A percentile compares a stretch with the other conserved stretches of the same genome.
Conservation (phyloP, 306 rosid species). For the Elaeagnus macrophylla region DNA sequence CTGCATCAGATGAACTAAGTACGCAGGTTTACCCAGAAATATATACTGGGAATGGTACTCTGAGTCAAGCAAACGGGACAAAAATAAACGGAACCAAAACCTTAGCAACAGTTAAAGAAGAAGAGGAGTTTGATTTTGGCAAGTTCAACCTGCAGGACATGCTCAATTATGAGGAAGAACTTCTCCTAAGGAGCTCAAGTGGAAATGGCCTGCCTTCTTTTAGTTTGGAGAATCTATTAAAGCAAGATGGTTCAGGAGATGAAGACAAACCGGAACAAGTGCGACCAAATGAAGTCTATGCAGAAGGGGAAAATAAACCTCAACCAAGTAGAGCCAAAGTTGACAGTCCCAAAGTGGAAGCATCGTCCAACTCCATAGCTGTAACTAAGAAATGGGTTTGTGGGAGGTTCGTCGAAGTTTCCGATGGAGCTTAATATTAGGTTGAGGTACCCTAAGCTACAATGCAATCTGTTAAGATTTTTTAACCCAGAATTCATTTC, state of each 20-base stretch:
- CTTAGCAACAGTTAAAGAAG: slow-evolving; percentile 20
- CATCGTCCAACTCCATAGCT: slow-evolving; percentile 20
- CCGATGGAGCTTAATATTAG: slow-evolving; percentile 31
- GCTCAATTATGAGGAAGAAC: slow-evolving; percentile 33
- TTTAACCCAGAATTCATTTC: neutral
- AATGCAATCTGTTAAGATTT: slow-evolving; percentile 12
- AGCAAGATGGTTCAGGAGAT: slow-evolving; percentile 20
- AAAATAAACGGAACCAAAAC: slow-evolving; percentile 47
- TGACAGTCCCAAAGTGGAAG: slow-evolving; percentile 28
- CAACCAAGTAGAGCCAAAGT: slow-evolving; percentile 28
- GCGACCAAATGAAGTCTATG: slow-evolving; percentile 24
- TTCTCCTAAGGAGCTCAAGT: slow-evolving; percentile 22
- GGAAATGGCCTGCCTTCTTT: slow-evolving; percentile 25
- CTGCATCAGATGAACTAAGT: slow-evolving; percentile 23
- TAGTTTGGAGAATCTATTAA: slow-evolving; percentile 27
- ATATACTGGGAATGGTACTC: slow-evolving; percentile 13
- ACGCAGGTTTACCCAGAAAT: slow-evolving; percentile 16
- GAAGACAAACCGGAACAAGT: slow-evolving; percentile 5
- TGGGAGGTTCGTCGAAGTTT: slow-evolving; percentile 75
- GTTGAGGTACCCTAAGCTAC: slow-evolving; percentile 2
- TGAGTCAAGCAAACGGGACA: slow-evolving; percentile 21
- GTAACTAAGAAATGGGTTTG: slow-evolving; percentile 71
- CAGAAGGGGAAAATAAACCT: slow-evolving; percentile 23
- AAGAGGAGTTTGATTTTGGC: slow-evolving; percentile 34
- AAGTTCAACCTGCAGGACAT: slow-evolving; percentile 33